Conservation (phyloP, 371 early-diverging fungal genomes). For the Mucor plumbeus region DNA sequence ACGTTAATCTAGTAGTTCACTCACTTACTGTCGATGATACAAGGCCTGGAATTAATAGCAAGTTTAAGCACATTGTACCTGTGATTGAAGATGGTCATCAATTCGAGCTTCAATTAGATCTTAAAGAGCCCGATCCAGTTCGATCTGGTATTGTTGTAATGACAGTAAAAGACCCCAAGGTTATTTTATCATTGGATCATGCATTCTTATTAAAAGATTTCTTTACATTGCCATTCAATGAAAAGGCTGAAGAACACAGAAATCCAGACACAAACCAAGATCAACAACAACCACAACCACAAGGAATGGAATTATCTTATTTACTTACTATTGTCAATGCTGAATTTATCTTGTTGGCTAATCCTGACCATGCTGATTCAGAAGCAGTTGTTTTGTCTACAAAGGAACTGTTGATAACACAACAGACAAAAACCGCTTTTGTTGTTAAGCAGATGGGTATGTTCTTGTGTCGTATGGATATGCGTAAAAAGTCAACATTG, state of each 20-base stretch:
- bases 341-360: constrained; percentile 88
- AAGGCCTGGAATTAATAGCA: constrained; percentile 74
- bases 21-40: constrained; percentile 85
- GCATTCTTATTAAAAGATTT: constrained; percentile 74
- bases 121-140: constrained; percentile 44
- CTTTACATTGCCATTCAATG: constrained; percentile 65
- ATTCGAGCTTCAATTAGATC: constrained; percentile 47
- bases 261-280: background rate
- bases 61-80: constrained; percentile 86
- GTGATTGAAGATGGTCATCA: constrained; percentile 47
- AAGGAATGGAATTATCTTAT: constrained; percentile 56
- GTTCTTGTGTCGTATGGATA: constrained; percentile 91
- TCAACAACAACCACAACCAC: constrained; percentile 15
- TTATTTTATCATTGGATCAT: constrained; percentile 87
- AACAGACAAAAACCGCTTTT: constrained; percentile 75
- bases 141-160: constrained; percentile 61
- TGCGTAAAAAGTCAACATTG: constrained; percentile 76
- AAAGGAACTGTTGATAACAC: constrained; percentile 78
- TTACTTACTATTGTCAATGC: constrained; percentile 82
- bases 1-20: constrained; percentile 70
- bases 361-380: constrained; percentile 72
- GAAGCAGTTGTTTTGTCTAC: constrained; percentile 91
- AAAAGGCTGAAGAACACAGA: background rate
- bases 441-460: constrained; percentile 87
- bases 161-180: constrained; percentile 83